Evolutionary conservation across 441 rosid species (phyloP).

Genomic region (Metrosideros polymorpha): DNA sequence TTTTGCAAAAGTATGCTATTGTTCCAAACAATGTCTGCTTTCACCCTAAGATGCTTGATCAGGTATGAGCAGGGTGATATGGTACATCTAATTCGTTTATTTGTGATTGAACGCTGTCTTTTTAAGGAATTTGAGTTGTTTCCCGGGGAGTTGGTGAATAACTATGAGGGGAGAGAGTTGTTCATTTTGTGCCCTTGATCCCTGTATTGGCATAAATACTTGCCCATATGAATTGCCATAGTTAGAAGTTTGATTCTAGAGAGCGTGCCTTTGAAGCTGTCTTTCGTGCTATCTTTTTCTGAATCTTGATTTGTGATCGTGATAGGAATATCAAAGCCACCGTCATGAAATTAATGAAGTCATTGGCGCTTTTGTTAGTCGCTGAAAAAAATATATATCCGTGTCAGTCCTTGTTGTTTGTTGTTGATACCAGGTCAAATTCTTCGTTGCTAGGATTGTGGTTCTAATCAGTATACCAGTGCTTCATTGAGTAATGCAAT

Average conservation of each 20-base stretch:
- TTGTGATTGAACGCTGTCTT: rapidly evolving
- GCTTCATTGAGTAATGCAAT: background rate
- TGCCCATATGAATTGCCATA: background rate
- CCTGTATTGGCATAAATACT: background rate
- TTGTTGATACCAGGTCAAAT: background rate
- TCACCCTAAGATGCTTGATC: background rate
- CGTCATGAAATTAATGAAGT: background rate
- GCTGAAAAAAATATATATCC: background rate
- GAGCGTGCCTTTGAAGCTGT: background rate
- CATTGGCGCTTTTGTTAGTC: background rate
- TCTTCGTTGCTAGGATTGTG: background rate
- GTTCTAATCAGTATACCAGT: background rate
- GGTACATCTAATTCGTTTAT: background rate
- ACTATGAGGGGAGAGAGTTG: background rate
- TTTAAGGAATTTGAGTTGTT: background rate
- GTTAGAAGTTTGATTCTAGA: background rate
- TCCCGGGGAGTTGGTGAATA: background rate
- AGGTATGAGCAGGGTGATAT: background rate
- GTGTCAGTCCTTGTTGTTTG: background rate
- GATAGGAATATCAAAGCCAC: background rate
- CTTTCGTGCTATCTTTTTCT: background rate
- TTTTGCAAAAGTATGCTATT: background rate
- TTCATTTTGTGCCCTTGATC: background rate
- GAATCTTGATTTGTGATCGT: background rate
- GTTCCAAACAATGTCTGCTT: background rate